Conservation (phyloP, 768 basidiomycete species). For the Podaxis carcinomalis region DNA sequence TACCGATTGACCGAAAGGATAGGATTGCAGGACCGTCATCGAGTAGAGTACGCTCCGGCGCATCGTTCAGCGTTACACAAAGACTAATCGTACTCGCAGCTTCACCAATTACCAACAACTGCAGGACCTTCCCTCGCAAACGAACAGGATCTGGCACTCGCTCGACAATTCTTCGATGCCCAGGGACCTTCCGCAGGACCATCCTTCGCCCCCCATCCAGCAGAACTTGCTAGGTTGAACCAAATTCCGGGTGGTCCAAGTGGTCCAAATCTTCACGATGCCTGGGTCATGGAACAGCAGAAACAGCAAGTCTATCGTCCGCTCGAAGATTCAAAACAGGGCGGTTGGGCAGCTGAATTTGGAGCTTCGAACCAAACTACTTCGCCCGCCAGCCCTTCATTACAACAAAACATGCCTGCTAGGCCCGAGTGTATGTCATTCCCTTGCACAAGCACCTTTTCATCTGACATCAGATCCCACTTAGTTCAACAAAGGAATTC, state of each 20-base stretch:
- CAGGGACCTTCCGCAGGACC: constrained; percentile 28
- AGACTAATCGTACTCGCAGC: constrained; percentile 32
- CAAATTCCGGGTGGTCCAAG: constrained; percentile 24
- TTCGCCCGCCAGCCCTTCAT: constrained; percentile 19
- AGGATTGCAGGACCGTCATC: constrained; percentile 70
- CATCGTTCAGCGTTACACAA: neutral
- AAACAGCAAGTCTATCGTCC: constrained; percentile 28
- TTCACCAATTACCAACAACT: constrained; percentile 72
- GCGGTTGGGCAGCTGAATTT: constrained; percentile 61
- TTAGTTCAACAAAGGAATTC: constrained; percentile 39
- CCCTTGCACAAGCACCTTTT: neutral
- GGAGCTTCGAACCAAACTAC: constrained; percentile 22
- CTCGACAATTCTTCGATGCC: constrained; percentile 74
- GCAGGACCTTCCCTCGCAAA: constrained; percentile 39
- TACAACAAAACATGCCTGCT: constrained; percentile 29
- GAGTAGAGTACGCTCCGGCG: constrained; percentile 45
- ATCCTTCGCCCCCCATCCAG: constrained; percentile 29
- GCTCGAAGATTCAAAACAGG: constrained; percentile 29
- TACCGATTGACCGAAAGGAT: constrained; percentile 43
- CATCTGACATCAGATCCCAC: neutral
- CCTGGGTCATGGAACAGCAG: constrained; percentile 53
- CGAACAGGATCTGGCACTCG: constrained; percentile 68
- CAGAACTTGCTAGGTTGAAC: constrained; percentile 26
- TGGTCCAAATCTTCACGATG: constrained; percentile 38
- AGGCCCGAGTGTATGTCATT: constrained; percentile 35